phyloP scores from a whole-genome alignment of 257 asterid species.

The Fraxinus cuspidata region DNA sequence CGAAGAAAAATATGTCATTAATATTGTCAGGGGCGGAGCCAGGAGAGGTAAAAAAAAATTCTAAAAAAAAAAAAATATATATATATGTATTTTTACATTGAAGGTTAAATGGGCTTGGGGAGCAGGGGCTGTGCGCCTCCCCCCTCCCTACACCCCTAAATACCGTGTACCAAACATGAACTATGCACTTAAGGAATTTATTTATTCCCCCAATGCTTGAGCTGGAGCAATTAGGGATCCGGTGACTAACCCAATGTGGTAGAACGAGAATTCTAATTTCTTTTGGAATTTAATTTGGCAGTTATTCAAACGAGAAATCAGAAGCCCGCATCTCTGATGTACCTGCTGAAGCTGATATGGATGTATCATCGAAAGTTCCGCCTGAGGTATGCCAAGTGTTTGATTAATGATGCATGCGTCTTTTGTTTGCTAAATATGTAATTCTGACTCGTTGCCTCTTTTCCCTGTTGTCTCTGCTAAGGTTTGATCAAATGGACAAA shows the following conservation, averaged over 20 bases:
- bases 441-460: neutral
- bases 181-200: no score
- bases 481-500: neutral
- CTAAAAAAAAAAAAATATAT: no score
- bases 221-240: no score
- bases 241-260: neutral
- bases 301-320: slow-evolving; percentile 85
- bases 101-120: no score
- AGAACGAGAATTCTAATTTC: slow-evolving; percentile 5
- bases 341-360: slow-evolving; percentile 43
- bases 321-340: slow-evolving; percentile 67
- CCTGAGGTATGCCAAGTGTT: slow-evolving; percentile 43
- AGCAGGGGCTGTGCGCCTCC: no score
- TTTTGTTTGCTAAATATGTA: neutral
- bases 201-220: no score
- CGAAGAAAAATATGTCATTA: neutral
- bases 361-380: slow-evolving; percentile 38
- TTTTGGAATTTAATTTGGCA: slow-evolving; percentile 20
- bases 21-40: no score
- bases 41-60: no score
- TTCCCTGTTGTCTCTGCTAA: neutral
- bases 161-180: no score
- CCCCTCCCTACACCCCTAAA: no score
- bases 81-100: no score
- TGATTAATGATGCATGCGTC: neutral